Evolutionary conservation across 345 rosid species (phyloP).

Genomic region (Noccaea caerulescens): DNA sequence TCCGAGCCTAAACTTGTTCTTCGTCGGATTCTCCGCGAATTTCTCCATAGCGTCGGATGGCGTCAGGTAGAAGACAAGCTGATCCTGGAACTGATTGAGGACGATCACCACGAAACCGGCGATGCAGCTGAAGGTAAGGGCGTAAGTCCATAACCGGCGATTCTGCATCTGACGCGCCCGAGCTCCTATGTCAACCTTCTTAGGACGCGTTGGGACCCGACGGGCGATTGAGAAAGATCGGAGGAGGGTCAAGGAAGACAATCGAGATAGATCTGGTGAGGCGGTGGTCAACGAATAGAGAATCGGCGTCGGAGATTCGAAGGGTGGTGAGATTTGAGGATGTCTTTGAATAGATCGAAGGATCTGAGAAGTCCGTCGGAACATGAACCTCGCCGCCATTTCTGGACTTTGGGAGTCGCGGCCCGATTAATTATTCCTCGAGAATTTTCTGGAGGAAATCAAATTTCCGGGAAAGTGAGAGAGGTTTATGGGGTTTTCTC

Average conservation of each 20-base stretch:
- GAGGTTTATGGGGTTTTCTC: slow-evolving; percentile 41
- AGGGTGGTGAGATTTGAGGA: slow-evolving; percentile 33
- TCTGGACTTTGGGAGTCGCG: background rate
- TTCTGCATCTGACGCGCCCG: slow-evolving; percentile 89
- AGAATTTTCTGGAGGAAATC: slow-evolving; percentile 22
- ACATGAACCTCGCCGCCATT: slow-evolving; percentile 64
- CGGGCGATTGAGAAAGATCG: slow-evolving; percentile 71
- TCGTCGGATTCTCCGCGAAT: slow-evolving; percentile 64
- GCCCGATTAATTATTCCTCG: background rate
- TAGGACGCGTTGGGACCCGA: slow-evolving; percentile 61
- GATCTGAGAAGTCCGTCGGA: slow-evolving; percentile 62
- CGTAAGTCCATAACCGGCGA: slow-evolving; percentile 92
- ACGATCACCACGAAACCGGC: slow-evolving; percentile 89
- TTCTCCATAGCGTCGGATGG: slow-evolving; percentile 88
- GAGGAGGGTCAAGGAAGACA: slow-evolving; percentile 32
- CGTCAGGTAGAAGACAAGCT: slow-evolving; percentile 83
- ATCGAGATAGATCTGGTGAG: slow-evolving; percentile 34
- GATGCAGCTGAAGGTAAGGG: slow-evolving; percentile 80
- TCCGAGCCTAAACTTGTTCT: slow-evolving; percentile 76
- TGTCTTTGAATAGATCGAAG: slow-evolving; percentile 35
- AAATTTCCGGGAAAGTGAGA: slow-evolving; percentile 35
- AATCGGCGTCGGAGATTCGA: slow-evolving; percentile 38
- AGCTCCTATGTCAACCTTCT: slow-evolving; percentile 75
- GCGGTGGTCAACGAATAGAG: slow-evolving; percentile 39
- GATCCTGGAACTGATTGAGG: slow-evolving; percentile 84